Percentiles rank a stretch among this genome's conserved stretches.
Conservation (phyloP, 805 yeast species). For the Pichia kluyveri region DNA sequence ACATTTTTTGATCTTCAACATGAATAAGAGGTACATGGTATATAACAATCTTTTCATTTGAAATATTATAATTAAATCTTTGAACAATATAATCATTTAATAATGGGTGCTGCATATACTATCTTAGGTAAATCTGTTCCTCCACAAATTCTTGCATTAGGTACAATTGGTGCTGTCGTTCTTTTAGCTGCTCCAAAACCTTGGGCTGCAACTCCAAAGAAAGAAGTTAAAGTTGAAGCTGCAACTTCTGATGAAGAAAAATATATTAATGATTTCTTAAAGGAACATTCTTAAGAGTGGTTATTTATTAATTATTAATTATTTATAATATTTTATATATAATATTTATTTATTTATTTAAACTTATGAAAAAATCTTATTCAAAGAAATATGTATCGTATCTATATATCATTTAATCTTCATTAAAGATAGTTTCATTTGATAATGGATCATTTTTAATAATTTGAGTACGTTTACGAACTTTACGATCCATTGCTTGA, state of each 20-base stretch:
- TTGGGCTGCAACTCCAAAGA: conserved; percentile 49
- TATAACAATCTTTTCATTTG: too few relatives aligned
- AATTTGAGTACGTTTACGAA: conserved; percentile 66
- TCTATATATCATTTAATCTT: conserved; percentile 6
- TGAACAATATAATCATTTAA: neutral
- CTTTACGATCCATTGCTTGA: conserved; percentile 66
- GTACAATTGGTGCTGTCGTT: conserved; percentile 65
- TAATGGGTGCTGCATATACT: conserved; percentile 78
- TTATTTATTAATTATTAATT: neutral
- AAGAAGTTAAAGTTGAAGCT: conserved; percentile 66
- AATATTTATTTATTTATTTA: neutral
- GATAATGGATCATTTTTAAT: conserved; percentile 76
- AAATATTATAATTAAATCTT: neutral
- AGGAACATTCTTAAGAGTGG: conserved; percentile 23
- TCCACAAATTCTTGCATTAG: conserved; percentile 80
- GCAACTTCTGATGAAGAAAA: conserved; percentile 82
- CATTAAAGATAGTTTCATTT: conserved; percentile 65
- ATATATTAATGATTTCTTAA: conserved; percentile 67
- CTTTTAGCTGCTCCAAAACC: conserved; percentile 65
- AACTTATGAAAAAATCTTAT: neutral
- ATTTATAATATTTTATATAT: neutral
- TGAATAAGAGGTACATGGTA: too few relatives aligned
- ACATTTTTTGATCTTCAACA: too few relatives aligned
- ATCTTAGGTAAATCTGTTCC: conserved; percentile 79
- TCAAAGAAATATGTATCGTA: neutral